Evolutionary conservation across 371 early-diverging fungal species (phyloP), one percentile per base, ranked within the genome.

Genomic region (Entomophthora muscae): DNA sequence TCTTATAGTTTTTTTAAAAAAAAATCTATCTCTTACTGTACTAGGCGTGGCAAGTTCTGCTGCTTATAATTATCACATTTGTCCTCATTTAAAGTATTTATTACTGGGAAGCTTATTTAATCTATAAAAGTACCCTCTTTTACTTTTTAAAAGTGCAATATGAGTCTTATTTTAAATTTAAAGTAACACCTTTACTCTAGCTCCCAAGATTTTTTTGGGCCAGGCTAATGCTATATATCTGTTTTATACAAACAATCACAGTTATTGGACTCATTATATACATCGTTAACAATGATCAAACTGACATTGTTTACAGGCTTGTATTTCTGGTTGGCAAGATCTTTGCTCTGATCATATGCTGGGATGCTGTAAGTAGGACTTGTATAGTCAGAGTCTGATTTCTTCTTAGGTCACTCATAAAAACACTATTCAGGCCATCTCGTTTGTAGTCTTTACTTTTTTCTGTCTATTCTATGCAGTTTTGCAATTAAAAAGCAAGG

Each of bases 361-460:
- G 67, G 68, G 78, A 80, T 58, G 79, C 79, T 21, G 75, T 70
- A 58, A 63, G n/a, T n/a, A 26, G 10, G 29, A 26, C n/a, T 13
- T 21, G 17, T 24, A 10, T 21, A 32, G 59, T 28, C 10, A 53
- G 12, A 22, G 30, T 32, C 29, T 64, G 27, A 42, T n/a, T n/a
- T 27, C 1, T 26, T 31, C 32, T 13, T 26, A 70, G 70, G 54
- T 67, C 22, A 64, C 65, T 12, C 71, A 75, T 71, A 75, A 76
- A 56, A 79, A 79, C 69, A 74, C 77, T n/a, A 75, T 77, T 66
- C 79, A 79, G 65, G 72, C 75, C 24, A 76, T 79, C 30, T 74
- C 78, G 0, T 70, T 73, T 1, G 67, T 68, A 21, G 52, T 77
- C 10, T 77, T 78, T 63, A 78, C 76, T 60, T 54, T 69, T 24